phyloP scores from a whole-genome alignment of 352 stramenopile genomes.

The Globisporangium alternatum region DNA sequence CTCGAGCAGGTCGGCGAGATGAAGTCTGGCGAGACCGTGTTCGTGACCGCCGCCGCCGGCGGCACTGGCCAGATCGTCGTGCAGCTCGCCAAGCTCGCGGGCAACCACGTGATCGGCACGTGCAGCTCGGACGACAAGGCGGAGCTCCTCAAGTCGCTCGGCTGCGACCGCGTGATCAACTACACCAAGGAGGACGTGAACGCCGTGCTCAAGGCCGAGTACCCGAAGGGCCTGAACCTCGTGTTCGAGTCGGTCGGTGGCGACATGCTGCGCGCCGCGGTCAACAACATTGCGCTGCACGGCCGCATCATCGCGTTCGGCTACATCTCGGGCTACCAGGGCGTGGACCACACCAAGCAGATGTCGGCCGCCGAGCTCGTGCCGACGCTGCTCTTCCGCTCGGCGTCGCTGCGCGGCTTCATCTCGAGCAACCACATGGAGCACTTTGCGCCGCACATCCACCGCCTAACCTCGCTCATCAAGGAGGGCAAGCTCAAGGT shows the following conservation, averaged over 20 bases:
- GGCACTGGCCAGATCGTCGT: slow-evolving; percentile 79
- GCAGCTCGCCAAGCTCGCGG: slow-evolving; percentile 81
- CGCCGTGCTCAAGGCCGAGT: slow-evolving; percentile 63
- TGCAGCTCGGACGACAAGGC: slow-evolving; percentile 83
- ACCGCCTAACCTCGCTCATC: slow-evolving; percentile 30
- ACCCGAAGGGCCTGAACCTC: slow-evolving; percentile 63
- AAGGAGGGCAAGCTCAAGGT: slow-evolving; percentile 37
- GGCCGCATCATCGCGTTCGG: slow-evolving; percentile 62
- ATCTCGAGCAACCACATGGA: slow-evolving; percentile 26
- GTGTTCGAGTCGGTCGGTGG: slow-evolving; percentile 68
- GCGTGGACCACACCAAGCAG: not conserved
- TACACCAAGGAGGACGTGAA: slow-evolving; percentile 76
- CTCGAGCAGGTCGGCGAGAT: slow-evolving; percentile 46
- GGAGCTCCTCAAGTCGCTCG: slow-evolving; percentile 67
- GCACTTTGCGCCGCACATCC: slow-evolving; percentile 19
- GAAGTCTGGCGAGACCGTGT: slow-evolving; percentile 36
- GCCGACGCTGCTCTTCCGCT: slow-evolving; percentile 14
- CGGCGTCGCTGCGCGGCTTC: slow-evolving; percentile 31
- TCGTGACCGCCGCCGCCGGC: slow-evolving; percentile 57
- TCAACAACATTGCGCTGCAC: slow-evolving; percentile 55
- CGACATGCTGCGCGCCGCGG: slow-evolving; percentile 42
- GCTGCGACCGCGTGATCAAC: slow-evolving; percentile 80
- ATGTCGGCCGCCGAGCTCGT: too few species aligned
- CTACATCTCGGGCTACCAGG: slow-evolving; percentile 43
- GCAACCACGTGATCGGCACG: slow-evolving; percentile 80